A percentile compares a stretch with the other conserved stretches of the same genome.
Conservation (phyloP, 2,329 filamentous ascomycete genomes). For the Fusarium virguliforme region DNA sequence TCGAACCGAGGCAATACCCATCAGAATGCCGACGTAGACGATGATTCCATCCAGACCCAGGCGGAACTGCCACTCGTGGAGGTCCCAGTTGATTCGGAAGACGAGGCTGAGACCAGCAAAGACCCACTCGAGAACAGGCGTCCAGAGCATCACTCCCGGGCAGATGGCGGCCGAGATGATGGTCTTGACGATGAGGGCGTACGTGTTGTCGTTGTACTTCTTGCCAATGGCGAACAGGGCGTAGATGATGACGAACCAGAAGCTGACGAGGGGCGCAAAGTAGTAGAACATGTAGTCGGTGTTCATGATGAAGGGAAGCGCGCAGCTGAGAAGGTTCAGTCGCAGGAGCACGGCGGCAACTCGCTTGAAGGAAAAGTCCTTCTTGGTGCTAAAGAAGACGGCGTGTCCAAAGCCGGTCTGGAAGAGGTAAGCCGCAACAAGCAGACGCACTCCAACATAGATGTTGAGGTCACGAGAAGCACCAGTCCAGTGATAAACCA, state of each 20-base stretch:
- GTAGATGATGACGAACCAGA: slow-evolving; percentile 74
- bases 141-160: slow-evolving; percentile 47
- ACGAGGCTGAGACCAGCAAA: slow-evolving; percentile 55
- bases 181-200: slow-evolving; percentile 66
- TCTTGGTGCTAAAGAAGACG: slow-evolving; percentile 69
- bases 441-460: slow-evolving; percentile 69
- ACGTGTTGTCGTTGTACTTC: slow-evolving; percentile 60
- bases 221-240: slow-evolving; percentile 64
- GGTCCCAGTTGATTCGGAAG: slow-evolving; percentile 66
- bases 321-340: slow-evolving; percentile 69
- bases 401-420: slow-evolving; percentile 75
- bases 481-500: slow-evolving; percentile 71
- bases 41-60: slow-evolving; percentile 69
- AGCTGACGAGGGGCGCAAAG: slow-evolving; percentile 71
- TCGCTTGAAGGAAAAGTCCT: slow-evolving; percentile 70
- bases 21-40: slow-evolving; percentile 70
- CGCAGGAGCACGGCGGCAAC: slow-evolving; percentile 68
- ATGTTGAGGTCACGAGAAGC: slow-evolving; percentile 63
- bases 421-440: slow-evolving; percentile 75
- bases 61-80: slow-evolving; percentile 65
- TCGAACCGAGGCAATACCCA: slow-evolving; percentile 50
- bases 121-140: slow-evolving; percentile 41
- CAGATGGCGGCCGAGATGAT: slow-evolving; percentile 60
- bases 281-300: slow-evolving; percentile 69
- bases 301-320: slow-evolving; percentile 70